Evolutionary conservation across 495 filamentous ascomycete genomes (phyloP), one percentile per base, ranked within the genome.

Genomic region (Talaromyces thailandensis): DNA sequence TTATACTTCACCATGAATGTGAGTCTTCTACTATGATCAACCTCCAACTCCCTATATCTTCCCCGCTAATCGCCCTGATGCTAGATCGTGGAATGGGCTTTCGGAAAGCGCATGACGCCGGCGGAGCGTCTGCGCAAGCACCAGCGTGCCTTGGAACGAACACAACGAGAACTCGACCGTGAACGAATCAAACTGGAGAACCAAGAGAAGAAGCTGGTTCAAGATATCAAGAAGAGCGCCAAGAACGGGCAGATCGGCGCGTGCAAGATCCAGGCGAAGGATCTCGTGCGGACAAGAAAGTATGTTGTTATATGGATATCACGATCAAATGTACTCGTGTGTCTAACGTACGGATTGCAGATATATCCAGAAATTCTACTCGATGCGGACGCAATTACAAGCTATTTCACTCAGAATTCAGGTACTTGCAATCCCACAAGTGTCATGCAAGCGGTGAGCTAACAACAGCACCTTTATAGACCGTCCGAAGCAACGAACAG

Each of bases 321-420:
- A n/a, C 14, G 12, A 40, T 16, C 16, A 4, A 4, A 32, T 21
- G 29, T 43, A 58, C n/a, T 24, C 14, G 7, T 57, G 56, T 37
- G 31, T 21, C 11, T 23, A 11, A 35, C n/a, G 6, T 58, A 26
- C 29, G 26, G 23, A 25, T 37, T 56, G 11, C 25, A 93, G 91
- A 75, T 96, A 97, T 66, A 89, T 98, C 61, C 92, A 96, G 74
- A 97, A 97, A 69, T 98, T 98, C 77, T 96, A 97, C 70, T 88
- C 90, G 65, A 96, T 98, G 93, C 86, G 92, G 67, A 97, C 92
- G 55, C 92, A 98, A 70, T 80, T 98, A 55, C 93, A 98, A 74
- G 94, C 96, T 48, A 94, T 98, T 64, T 95, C 90, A 6, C 80
- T 98, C 56, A 86, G 94, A 26, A 93, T 98, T 70, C 94, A 98